Percentiles rank a stretch among this genome's conserved stretches.
These are phyloP conservation scores for Fusarium lyarnte DNA, from an alignment of 2,329 filamentous ascomycete genomes.

Conservation along the genomic window DNA sequence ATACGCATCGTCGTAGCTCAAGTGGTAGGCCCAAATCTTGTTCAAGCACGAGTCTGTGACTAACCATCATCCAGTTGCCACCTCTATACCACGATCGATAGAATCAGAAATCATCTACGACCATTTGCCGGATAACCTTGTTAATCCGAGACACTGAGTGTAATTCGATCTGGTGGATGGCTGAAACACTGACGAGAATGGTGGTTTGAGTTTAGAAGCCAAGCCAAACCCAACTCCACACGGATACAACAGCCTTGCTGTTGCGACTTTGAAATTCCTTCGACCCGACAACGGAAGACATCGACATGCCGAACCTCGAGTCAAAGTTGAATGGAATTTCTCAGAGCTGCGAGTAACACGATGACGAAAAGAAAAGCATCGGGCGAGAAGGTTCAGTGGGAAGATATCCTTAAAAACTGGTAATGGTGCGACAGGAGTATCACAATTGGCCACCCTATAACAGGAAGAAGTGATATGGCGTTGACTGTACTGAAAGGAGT, in stretches of 20 bases:
- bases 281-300: not conserved
- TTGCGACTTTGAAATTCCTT: conserved; percentile 25
- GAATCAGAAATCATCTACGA: conserved; percentile 47
- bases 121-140: conserved; percentile 51
- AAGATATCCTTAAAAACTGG: not conserved
- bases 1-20: conserved; percentile 8
- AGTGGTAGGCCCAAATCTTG: not conserved
- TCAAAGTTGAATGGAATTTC: not conserved
- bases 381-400: not conserved
- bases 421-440: not conserved
- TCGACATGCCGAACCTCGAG: too few species aligned
- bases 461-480: not conserved
- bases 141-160: conserved; percentile 21
- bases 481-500: not conserved
- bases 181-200: not conserved
- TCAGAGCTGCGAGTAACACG: not conserved
- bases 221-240: not conserved
- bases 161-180: not conserved
- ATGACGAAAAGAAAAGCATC: not conserved
- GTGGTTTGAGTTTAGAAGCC: not conserved
- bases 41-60: not conserved
- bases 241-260: not conserved
- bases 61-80: not conserved
- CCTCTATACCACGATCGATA: conserved; percentile 10
- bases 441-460: not conserved